phyloP scores from a whole-genome alignment of 2,329 filamentous ascomycete genomes.

The Hirsutella thompsonii region DNA sequence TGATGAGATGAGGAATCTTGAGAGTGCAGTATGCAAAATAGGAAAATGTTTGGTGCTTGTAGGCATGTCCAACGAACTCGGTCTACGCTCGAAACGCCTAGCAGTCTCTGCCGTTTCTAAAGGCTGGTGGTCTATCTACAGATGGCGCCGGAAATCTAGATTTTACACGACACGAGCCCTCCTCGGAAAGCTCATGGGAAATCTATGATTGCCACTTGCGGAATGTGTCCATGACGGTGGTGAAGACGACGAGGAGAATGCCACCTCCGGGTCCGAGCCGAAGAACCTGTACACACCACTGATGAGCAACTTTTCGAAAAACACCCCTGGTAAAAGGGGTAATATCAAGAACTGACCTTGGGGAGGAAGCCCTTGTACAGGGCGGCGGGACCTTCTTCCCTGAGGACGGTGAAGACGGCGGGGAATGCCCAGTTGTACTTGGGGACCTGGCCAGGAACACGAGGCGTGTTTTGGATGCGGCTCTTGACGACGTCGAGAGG shows the following conservation, averaged over 20 bases:
- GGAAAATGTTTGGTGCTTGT: too few species aligned
- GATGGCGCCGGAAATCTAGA: too few species aligned
- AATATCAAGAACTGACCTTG: conserved; percentile 72
- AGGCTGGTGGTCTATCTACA: too few species aligned
- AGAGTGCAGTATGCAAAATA: too few species aligned
- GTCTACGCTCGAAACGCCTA: too few species aligned
- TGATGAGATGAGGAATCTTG: too few species aligned
- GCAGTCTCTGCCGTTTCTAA: too few species aligned
- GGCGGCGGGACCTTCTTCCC: conserved; percentile 83
- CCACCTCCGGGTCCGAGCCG: conserved; percentile 43
- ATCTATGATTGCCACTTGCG: conserved; percentile 34
- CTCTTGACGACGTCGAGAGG: conserved; percentile 97
- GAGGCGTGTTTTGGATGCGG: conserved; percentile 87
- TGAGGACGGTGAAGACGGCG: conserved; percentile 71
- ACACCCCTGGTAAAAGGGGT: conserved; percentile 13
- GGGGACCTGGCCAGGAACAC: conserved; percentile 63
- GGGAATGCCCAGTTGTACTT: conserved; percentile 99
- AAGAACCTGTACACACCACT: conserved; percentile 18
- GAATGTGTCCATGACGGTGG: conserved; percentile 90
- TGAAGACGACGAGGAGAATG: conserved; percentile 75
- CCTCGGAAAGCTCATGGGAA: neutral
- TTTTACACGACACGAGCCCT: too few species aligned
- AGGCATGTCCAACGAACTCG: too few species aligned
- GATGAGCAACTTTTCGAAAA: conserved; percentile 3
- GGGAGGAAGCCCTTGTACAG: conserved; percentile 97